Base-by-base conservation (phyloP, 208 protist genomes). In the Acanthamoeba lugdunensis region DNA sequence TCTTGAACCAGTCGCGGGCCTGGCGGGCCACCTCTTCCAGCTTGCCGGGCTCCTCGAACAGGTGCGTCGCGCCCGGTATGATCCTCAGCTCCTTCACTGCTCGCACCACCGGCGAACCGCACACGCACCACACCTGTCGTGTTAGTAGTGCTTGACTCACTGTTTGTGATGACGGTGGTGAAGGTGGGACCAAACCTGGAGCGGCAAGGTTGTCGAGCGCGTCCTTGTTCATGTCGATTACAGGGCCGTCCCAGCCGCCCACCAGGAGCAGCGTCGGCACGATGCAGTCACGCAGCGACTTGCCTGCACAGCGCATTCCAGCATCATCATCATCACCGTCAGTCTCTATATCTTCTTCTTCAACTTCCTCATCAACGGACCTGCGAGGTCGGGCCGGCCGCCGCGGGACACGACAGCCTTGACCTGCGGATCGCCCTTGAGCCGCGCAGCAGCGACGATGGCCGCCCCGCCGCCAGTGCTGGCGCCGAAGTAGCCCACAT, bases 201-300 rank as follows among this genome's bases (percentile, higher is more conserved):
- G 77, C 37, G 9, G 37, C 6, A 11, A 85, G 52, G 2, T 73
- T 25, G 33, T 90, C 58, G 28, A 73, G 28, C 48, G 90, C 90
- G 18, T 85, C 48, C 23, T 82, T 41, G 41, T 94, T 94, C 77
- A 94, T 84, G 21, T 79, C 92, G 28, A 94, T 94, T 37, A 94
- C 92, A 13, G 52, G 52, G 23, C 30, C 52, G 63, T 94, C 92
- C 18, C 56, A 28, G 11, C 73, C 92, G n/a, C 92, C 92, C 11
- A 94, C 92, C 45, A 94, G 61, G 9, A 94, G 79, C 18, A 94
- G 28, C 11, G 73, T 89, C 2, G 84, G 58, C 25, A 73, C 77
- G 48, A 30, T n/a, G 77, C 77, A 85, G 25, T 85, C 77, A 16
- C 77, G 30, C 41, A 82, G 45, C 18, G 73, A 45, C 9, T 30